Base-by-base conservation (phyloP, 345 rosid genomes). In the Hirschfeldia incana region DNA sequence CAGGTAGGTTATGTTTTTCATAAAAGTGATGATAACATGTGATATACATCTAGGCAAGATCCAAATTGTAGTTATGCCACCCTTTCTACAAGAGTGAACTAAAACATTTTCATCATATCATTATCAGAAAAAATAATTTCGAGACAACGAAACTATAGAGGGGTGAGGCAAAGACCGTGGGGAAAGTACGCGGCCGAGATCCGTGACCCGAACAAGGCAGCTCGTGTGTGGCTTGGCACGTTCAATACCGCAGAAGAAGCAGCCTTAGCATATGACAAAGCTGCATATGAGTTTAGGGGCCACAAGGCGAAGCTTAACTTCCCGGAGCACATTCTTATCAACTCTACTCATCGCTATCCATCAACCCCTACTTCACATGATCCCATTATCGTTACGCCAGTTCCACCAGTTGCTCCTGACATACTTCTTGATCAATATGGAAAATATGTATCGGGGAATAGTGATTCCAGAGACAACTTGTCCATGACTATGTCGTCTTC, bases 141-240 rank as follows among this genome's bases (percentile, higher is more conserved):
- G 8, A 67, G 78, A 51, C 82, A 68, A 68, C 57, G 79, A 33
- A 80, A 80, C 75, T 80, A 80, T 8, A 69, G 83, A 80, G 83
- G 83, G 10, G 83, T 80, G 27, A 79, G 82, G 27, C 82, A 75
- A 75, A 62, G 83, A 65, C 83, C 83, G 6, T 80, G 83, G 83
- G 83, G 84, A 1, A 81, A 76, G 63, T 81, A 80, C 78, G 84
- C 81, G 7, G 81, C 84, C 0, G 84, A 76, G 70, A 81, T 81
- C 51, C 78, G 81, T 4, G 81, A 76, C 61, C 84, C 84, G 4
- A 57, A 29, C 70, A 81, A 76, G 66, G 84, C 81, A 53, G 81
- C 81, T 60, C 69, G 84, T 3, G 81, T 81, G 10, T 81, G 81
- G 84, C 78, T 81, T 5, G 84, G 84, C 4, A 81, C 83, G 15